Percentiles rank a stretch among this genome's conserved stretches.
phyloP scores from a whole-genome alignment of 192 early-diverging fungal species.

The Coemansia javaensis region DNA sequence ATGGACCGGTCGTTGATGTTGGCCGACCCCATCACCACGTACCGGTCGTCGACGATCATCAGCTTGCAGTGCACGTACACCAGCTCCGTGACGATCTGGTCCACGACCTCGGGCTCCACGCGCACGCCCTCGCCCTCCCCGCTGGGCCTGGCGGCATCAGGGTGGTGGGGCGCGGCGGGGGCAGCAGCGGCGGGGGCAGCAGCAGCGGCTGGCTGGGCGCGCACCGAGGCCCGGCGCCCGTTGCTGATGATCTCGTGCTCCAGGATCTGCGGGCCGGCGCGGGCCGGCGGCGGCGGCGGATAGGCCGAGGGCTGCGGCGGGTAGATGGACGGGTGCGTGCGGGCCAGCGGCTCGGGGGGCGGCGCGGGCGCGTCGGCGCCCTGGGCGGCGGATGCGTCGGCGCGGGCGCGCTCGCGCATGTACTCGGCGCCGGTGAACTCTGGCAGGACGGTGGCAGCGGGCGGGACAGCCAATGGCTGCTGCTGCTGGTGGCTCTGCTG shows the following conservation, averaged over 20 bases:
- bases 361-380: too few relatives aligned
- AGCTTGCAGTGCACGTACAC: constrained; percentile 85
- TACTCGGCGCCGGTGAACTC: constrained; percentile 38
- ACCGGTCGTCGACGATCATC: constrained; percentile 82
- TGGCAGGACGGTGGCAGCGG: constrained; percentile 25
- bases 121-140: constrained; percentile 6
- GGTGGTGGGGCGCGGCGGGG: too few relatives aligned
- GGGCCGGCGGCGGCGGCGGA: constrained; percentile 16
- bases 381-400: too few relatives aligned
- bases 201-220: neutral
- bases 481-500: constrained; percentile 2
- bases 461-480: too few relatives aligned
- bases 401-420: constrained; percentile 20
- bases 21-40: constrained; percentile 78
- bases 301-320: neutral
- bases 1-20: constrained; percentile 93
- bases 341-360: too few relatives aligned
- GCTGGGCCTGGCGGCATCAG: neutral
- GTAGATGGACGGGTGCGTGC: too few relatives aligned
- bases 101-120: constrained; percentile 27
- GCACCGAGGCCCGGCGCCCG: neutral
- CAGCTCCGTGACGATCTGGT: constrained; percentile 67
- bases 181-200: neutral
- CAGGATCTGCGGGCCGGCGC: constrained; percentile 29
- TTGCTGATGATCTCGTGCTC: constrained; percentile 39